Evolutionary conservation across 768 basidiomycete genomes (phyloP), one percentile per base, ranked within the genome.

Genomic region (Phylloporus arenicola): DNA sequence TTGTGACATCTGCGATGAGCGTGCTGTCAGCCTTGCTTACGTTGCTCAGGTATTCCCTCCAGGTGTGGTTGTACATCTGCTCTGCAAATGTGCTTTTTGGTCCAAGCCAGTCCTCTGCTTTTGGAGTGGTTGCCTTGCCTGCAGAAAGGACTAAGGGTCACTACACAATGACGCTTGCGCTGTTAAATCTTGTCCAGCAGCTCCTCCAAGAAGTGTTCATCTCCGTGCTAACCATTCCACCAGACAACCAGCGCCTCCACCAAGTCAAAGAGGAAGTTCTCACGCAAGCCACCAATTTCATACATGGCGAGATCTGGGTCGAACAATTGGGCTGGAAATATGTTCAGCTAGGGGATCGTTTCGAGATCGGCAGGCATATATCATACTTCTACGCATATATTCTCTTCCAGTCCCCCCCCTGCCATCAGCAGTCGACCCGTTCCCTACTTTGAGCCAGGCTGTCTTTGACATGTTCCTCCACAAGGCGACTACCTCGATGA

Each of bases 301-400:
- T 94, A 9, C 89, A 92, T 59, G 79, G 81, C 8, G 88, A 94
- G 63, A 82, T 95, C 17, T 97, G 93, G 93, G 79, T 86, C 1
- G 85, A 87, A 57, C 87, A 91, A 64, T 64, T 82, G 34, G 80
- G 82, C 3, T 97, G 93, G 93, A 88, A 88, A 64, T 96, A 92
- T 56, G 72, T 74, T 4, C 84, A 86, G 48, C 73, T 93, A 12
- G 84, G 85, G 5, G 87, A 91, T 61, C 78, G 88, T 34, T 94
- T 90, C 60, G 87, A 91, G 70, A 85, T 97, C 42, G 86, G 85
- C 17, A 74, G 77, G 46, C 72, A 82, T 14, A 73, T 92, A 22
- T 77, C 82, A 10, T 72, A 73, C 9, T 71, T 94, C 25, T 94
- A 88, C 63, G 71, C 77, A 13, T 76, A 79, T 35, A 77, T 92